Percentiles rank a stretch among this genome's conserved stretches.
phyloP scores from a whole-genome alignment of 2,329 filamentous ascomycete genomes.

The Calonectria montana region DNA sequence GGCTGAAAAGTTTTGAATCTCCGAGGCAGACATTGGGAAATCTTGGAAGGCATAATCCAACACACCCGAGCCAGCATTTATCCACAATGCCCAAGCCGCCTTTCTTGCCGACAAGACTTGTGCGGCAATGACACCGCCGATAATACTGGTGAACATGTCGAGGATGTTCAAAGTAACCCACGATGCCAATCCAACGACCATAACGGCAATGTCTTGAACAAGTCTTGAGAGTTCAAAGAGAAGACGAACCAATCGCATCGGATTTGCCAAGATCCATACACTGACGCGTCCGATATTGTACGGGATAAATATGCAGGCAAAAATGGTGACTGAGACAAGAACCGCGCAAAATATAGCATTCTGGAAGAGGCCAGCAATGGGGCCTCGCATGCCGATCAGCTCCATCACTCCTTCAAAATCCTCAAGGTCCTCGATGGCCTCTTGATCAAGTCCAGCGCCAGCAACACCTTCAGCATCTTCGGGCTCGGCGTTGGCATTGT shows the following conservation, averaged over 20 bases:
- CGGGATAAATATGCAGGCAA: slow-evolving; percentile 87
- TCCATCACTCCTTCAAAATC: slow-evolving; percentile 97
- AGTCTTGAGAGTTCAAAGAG: slow-evolving; percentile 81
- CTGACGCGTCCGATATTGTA: slow-evolving; percentile 92
- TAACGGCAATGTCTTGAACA: slow-evolving; percentile 79
- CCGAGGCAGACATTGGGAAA: slow-evolving; percentile 64
- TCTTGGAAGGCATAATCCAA: slow-evolving; percentile 63
- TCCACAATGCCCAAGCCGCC: slow-evolving; percentile 56
- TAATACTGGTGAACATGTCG: slow-evolving; percentile 50
- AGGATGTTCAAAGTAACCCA: slow-evolving; percentile 55
- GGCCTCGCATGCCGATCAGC: slow-evolving; percentile 95
- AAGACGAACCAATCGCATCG: slow-evolving; percentile 78
- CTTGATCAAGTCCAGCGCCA: slow-evolving; percentile 76
- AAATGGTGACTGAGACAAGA: slow-evolving; percentile 87
- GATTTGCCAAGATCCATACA: slow-evolving; percentile 83
- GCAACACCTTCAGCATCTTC: slow-evolving; percentile 73
- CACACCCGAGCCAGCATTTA: slow-evolving; percentile 59
- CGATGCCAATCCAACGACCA: slow-evolving; percentile 68
- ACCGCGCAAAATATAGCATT: slow-evolving; percentile 96
- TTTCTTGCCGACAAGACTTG: slow-evolving; percentile 49
- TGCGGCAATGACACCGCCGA: slow-evolving; percentile 46
- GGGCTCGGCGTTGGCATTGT: slow-evolving; percentile 44
- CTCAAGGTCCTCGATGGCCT: slow-evolving; percentile 86
- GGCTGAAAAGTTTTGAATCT: slow-evolving; percentile 82
- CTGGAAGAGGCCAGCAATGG: slow-evolving; percentile 88